These are phyloP conservation scores for Chlorella vulgaris DNA, from an alignment of 139 green algal species.

Conservation along the genomic window DNA sequence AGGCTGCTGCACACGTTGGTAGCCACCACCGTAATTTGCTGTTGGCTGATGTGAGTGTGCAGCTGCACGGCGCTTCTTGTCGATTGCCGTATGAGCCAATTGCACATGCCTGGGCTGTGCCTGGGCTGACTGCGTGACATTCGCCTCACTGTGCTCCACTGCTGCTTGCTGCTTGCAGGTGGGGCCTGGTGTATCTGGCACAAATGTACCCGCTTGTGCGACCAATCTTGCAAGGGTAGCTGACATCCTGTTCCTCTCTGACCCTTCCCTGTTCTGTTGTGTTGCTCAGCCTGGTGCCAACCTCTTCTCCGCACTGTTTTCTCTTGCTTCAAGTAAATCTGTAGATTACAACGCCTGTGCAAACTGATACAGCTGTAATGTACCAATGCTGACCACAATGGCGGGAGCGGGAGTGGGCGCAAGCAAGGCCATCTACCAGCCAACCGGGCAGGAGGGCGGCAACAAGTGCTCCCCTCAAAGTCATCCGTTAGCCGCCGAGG, in stretches of 20 bases:
- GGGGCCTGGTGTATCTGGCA: conserved; percentile 80
- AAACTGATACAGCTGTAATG: conserved; percentile 15
- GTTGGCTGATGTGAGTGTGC: conserved; percentile 67
- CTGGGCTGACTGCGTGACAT: background rate
- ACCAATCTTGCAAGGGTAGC: conserved; percentile 56
- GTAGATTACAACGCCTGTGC: conserved; percentile 8
- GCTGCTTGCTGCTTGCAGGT: no score
- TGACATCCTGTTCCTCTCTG: background rate
- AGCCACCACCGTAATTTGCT: conserved; percentile 58
- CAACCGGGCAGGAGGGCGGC: no score
- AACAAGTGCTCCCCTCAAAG: no score
- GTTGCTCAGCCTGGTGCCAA: background rate
- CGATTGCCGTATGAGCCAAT: background rate
- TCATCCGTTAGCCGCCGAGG: no score
- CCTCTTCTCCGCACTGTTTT: background rate
- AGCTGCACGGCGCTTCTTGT: background rate
- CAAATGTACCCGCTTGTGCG: conserved; percentile 78
- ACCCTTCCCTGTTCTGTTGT: background rate
- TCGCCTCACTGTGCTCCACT: background rate
- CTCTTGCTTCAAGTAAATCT: background rate
- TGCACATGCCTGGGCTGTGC: background rate
- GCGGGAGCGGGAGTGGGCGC: no score
- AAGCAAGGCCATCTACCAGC: no score
- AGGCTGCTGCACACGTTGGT: conserved; percentile 57
- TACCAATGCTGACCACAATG: no score